phyloP scores from a whole-genome alignment of 352 stramenopile species.

The Plasmopara muralis region DNA sequence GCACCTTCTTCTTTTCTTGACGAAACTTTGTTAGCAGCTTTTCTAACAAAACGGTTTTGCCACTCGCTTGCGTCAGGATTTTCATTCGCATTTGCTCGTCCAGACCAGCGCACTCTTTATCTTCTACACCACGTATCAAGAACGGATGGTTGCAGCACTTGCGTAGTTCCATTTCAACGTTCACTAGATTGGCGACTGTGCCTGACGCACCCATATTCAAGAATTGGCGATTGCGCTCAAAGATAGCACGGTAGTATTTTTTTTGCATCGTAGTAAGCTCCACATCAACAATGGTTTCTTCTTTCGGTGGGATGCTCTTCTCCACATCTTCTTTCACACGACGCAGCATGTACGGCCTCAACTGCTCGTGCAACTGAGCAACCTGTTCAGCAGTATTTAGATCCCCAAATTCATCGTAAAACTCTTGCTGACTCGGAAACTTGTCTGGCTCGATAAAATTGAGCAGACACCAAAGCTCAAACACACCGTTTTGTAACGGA shows the following conservation, averaged over 20 bases:
- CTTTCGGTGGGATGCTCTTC: conserved; percentile 97
- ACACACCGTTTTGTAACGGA: conserved; percentile 98
- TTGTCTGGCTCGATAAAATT: conserved; percentile 97
- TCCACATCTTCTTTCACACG: conserved; percentile 99
- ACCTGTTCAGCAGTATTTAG: conserved; percentile 95
- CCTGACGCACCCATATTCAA: conserved; percentile 84
- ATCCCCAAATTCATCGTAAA: conserved; percentile 95
- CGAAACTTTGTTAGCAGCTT: conserved; percentile 98
- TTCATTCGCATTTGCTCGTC: conserved; percentile 67
- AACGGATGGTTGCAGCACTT: conserved; percentile 99
- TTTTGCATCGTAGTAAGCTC: conserved; percentile 99
- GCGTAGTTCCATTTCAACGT: conserved; percentile 99
- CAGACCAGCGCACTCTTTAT: conserved; percentile 90
- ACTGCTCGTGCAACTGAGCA: conserved; percentile 91
- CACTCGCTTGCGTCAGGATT: conserved; percentile 80
- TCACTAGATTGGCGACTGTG: conserved; percentile 95
- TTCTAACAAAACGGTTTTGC: conserved; percentile 98
- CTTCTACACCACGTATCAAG: conserved; percentile 96
- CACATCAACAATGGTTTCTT: conserved; percentile 99
- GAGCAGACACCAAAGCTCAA: conserved; percentile 98
- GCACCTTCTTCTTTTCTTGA: conserved; percentile 95
- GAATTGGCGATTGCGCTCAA: conserved; percentile 95
- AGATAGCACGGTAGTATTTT: conserved; percentile 95
- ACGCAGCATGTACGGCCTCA: conserved; percentile 98
- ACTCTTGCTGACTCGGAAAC: conserved; percentile 93